Percentiles rank a stretch among this genome's conserved stretches.
These are phyloP conservation scores for Hypoxylon sp. DNA, from an alignment of 2,329 filamentous ascomycete genomes.

Conservation along the genomic window DNA sequence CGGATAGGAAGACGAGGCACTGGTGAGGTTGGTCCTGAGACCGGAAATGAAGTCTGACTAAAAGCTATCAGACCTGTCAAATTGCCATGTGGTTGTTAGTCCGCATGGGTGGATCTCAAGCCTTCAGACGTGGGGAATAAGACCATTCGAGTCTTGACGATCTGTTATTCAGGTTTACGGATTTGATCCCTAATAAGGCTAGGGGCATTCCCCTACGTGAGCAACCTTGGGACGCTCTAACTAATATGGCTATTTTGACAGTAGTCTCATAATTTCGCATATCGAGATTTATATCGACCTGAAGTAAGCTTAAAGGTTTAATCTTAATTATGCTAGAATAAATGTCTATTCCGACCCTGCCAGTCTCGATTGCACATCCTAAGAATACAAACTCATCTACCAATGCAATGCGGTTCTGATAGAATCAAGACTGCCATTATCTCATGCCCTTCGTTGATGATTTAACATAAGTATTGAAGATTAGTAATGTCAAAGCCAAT, in stretches of 20 bases:
- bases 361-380: neutral
- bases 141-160: conserved; percentile 26
- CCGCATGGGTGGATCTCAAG: conserved; percentile 28
- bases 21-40: conserved; percentile 31
- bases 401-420: neutral
- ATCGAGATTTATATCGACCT: conserved; percentile 14
- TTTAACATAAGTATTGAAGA: neutral
- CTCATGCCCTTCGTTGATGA: neutral
- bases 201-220: conserved; percentile 11
- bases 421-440: neutral
- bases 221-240: conserved; percentile 18
- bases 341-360: neutral
- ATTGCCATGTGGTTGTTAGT: conserved; percentile 41
- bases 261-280: conserved; percentile 15
- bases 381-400: neutral
- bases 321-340: conserved; percentile 14
- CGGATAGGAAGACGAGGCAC: conserved; percentile 10
- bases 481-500: conserved; percentile 1
- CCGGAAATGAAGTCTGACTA: conserved; percentile 41
- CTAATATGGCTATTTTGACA: conserved; percentile 8
- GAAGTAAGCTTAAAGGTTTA: conserved; percentile 27
- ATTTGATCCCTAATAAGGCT: conserved; percentile 31
- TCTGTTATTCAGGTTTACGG: conserved; percentile 30
- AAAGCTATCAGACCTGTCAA: conserved; percentile 37
- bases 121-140: conserved; percentile 43